These are phyloP conservation scores for Filobasidium uniguttulatum DNA, from an alignment of 1,284 basidiomycete species.

Conservation along the genomic window DNA sequence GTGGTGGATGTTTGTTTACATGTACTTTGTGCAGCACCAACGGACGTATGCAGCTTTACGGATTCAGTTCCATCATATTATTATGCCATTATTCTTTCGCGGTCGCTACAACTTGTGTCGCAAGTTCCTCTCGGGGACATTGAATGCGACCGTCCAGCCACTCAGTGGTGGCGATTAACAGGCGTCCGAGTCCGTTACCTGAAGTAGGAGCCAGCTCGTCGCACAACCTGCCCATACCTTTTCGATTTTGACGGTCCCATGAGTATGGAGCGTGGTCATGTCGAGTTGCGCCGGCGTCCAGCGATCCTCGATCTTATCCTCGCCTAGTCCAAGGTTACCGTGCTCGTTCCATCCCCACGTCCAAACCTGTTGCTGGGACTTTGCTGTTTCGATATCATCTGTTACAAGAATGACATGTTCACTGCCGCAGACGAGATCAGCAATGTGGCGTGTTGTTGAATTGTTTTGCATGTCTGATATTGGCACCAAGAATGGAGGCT, in stretches of 20 bases:
- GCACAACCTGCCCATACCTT: constrained; percentile 56
- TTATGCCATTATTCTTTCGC: no score
- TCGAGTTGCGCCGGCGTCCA: constrained; percentile 39
- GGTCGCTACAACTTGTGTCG: no score
- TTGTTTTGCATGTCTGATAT: background rate
- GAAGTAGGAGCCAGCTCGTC: constrained; percentile 51
- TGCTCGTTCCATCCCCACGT: constrained; percentile 95
- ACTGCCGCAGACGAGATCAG: constrained; percentile 48
- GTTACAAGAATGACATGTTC: constrained; percentile 55
- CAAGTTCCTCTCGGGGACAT: no score
- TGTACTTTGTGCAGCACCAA: no score
- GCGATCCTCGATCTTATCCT: constrained; percentile 43
- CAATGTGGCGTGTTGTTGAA: constrained; percentile 1
- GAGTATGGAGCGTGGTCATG: constrained; percentile 5
- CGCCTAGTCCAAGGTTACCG: constrained; percentile 65
- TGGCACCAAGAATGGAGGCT: background rate
- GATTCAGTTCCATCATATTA: no score
- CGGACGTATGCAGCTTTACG: no score
- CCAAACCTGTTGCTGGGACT: constrained; percentile 42
- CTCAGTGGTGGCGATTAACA: no score
- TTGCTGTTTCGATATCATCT: background rate
- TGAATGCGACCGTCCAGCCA: no score
- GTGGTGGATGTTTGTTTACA: no score
- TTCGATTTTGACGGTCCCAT: constrained; percentile 19
- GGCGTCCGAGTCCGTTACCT: no score